Evolutionary conservation across 2,329 filamentous ascomycete genomes (phyloP), one percentile per base, ranked within the genome.

Genomic region (Lecanicillium sp.): DNA sequence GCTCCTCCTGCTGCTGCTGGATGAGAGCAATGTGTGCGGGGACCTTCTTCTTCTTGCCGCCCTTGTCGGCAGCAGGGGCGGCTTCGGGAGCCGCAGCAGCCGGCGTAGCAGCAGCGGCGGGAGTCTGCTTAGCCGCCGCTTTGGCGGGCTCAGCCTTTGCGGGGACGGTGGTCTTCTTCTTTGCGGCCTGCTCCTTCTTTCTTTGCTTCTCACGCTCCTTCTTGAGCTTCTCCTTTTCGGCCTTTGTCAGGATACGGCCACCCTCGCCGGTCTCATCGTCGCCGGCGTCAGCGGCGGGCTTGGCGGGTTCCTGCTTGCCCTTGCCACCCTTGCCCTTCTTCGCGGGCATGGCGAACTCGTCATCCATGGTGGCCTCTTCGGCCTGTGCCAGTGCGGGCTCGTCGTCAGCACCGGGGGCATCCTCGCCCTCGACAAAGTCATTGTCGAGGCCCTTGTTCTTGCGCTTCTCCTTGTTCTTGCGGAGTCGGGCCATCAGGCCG

Each of bases 181-280:
- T 87, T 19, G 84, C 80, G 48, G 87, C 87, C 82, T 97, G 84
- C 65, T 98, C 92, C 79, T 89, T 98, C 71, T 98, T 98, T 50
- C 89, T 77, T 68, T 92, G 86, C 79, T 98, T 98, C 71, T 98
- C 92, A 45, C 87, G 81, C 69, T 98, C 92, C 69, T 96, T 98
- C 75, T 90, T 97, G 56, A 90, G 74, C 65, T 87, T 94, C 62
- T 98, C 92, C 70, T 98, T 98, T 69, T 98, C 89, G 42, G 94
- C 92, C 77, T 97, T 98, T 29, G 87, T 94, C 67, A 97, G 80
- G 35, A 97, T 73, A 40, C 80, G 77, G 32, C 82, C 82, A 43
- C 69, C 69, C 4, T 70, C 72, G 7, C 61, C 77, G 10, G 65
- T 71, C 14, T 71, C 71, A 15, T 70, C 72, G 3, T 69, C 72